Base-by-base conservation (phyloP, 805 yeast genomes). In the Wickerhamiella vanderwaltii region DNA sequence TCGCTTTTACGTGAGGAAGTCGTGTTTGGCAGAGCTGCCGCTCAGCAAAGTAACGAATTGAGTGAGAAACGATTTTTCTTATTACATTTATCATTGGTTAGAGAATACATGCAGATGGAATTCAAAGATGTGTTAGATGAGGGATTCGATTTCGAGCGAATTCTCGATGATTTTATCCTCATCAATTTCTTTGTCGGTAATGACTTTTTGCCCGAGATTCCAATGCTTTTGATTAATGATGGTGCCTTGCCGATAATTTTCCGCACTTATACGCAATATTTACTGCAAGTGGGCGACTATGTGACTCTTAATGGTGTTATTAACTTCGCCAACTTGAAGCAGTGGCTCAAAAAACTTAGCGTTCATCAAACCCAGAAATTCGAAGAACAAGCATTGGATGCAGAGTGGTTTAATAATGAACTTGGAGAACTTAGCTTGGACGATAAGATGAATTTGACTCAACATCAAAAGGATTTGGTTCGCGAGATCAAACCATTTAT, bases 151-250 rank as follows among this genome's bases (percentile, higher is more conserved):
- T 87, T 91, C 59, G 99, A 91, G 61, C 71, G 87, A 48, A 70
- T 86, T 19, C 63, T 91, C 49, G 99, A 91, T 62, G 99, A 91
- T 60, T 85, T 88, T 51, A 83, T 91, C 48, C 67, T 91, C 46
- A 79, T 88, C 53, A 74, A 85, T 79, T 87, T 84, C 56, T 94
- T 91, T 47, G 84, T 91, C 52, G 99, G 99, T 54, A 91, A 91
- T 57, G 99, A 91, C 70, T 91, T 91, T 76, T 71, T 91, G 56
- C 98, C 99, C 19, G 84, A 91, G 58, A 71, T 93, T 52, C 98
- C 99, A 0, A 94, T 87, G 60, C 68, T 91, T 51, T 87, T 84
- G 58, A 71, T 91, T 50, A 87, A 86, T 57, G 91, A 87, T 52
- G 97, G 96, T 51, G 98, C 97, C 0, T 82, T 91, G 65, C 95